Percentiles rank a stretch among this genome's conserved stretches.
Conservation (phyloP, 73 alveolate species). For the Stentor roeselii region DNA sequence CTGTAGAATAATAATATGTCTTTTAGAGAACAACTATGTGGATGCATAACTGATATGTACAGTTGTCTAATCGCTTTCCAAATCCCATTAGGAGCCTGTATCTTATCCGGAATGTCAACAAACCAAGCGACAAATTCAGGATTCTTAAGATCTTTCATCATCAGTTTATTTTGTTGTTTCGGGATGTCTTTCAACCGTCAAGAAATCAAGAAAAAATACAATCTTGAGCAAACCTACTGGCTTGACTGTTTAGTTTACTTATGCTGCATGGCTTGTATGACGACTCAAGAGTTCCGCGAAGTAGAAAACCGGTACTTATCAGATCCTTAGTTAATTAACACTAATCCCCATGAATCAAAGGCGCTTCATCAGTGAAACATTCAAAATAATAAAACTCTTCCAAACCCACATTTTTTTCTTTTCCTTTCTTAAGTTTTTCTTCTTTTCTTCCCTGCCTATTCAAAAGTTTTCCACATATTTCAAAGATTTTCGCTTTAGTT, state of each 20-base stretch:
- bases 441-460: not conserved
- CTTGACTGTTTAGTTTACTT: not conserved
- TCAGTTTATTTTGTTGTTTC: not conserved
- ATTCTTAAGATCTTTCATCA: not conserved
- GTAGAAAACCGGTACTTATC: not conserved
- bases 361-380: conserved; percentile 23
- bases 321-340: not conserved
- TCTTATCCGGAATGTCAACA: not conserved
- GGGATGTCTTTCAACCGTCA: conserved; percentile 3
- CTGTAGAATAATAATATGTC: conserved; percentile 21
- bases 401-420: not conserved
- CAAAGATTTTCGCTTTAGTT: not conserved
- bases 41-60: conserved; percentile 21
- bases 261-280: not conserved
- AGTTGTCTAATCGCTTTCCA: conserved; percentile 9
- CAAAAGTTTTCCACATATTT: not conserved
- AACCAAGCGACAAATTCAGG: conserved; percentile 11
- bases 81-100: not conserved
- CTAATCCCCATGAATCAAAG: not conserved
- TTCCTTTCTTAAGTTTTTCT: not conserved
- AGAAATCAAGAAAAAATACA: not conserved
- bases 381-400: conserved; percentile 9
- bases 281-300: conserved; percentile 21
- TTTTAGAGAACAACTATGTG: conserved; percentile 16
- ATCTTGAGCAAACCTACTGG: not conserved